phyloP scores from a whole-genome alignment of 139 green algal genomes.

The Nannochloris sp. region DNA sequence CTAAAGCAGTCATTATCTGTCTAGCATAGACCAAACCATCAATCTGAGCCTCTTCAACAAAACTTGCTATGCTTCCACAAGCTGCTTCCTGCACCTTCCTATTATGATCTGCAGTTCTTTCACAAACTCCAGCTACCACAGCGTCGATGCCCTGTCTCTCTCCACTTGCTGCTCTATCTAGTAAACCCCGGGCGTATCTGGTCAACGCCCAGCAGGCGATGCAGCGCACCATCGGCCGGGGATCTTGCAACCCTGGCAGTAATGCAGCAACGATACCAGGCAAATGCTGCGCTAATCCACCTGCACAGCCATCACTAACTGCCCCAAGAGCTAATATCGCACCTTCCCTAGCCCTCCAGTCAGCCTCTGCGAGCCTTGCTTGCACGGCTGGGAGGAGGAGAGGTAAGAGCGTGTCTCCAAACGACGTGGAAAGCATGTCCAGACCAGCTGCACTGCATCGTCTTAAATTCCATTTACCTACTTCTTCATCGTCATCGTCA shows the following conservation, averaged over 20 bases:
- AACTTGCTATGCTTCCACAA: slow-evolving; percentile 67
- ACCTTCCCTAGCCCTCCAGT: slow-evolving; percentile 69
- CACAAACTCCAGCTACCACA: slow-evolving; percentile 62
- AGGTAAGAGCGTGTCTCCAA: slow-evolving; percentile 81
- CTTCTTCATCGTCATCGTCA: slow-evolving; percentile 41
- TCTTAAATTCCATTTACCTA: slow-evolving; percentile 79
- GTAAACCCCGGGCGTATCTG: slow-evolving; percentile 77
- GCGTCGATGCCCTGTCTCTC: slow-evolving; percentile 25
- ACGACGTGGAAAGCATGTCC: slow-evolving; percentile 75
- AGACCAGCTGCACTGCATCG: slow-evolving; percentile 81
- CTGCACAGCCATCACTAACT: slow-evolving; percentile 78
- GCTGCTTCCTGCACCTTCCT: slow-evolving; percentile 83
- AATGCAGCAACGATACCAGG: slow-evolving; percentile 72
- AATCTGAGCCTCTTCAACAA: slow-evolving; percentile 52
- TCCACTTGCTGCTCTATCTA: slow-evolving; percentile 23
- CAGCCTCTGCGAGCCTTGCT: slow-evolving; percentile 23
- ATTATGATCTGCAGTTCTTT: slow-evolving; percentile 67
- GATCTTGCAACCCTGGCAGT: slow-evolving; percentile 62
- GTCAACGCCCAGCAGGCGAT: slow-evolving; percentile 81
- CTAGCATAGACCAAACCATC: background rate
- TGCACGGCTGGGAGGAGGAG: slow-evolving; percentile 67
- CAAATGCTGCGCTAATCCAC: slow-evolving; percentile 65
- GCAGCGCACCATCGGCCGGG: slow-evolving; percentile 69
- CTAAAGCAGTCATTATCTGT: slow-evolving; percentile 33
- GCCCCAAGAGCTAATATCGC: slow-evolving; percentile 90